Evolutionary conservation across 2,329 filamentous ascomycete species (phyloP), one percentile per base, ranked within the genome.

Genomic region (Thelonectria rubi): DNA sequence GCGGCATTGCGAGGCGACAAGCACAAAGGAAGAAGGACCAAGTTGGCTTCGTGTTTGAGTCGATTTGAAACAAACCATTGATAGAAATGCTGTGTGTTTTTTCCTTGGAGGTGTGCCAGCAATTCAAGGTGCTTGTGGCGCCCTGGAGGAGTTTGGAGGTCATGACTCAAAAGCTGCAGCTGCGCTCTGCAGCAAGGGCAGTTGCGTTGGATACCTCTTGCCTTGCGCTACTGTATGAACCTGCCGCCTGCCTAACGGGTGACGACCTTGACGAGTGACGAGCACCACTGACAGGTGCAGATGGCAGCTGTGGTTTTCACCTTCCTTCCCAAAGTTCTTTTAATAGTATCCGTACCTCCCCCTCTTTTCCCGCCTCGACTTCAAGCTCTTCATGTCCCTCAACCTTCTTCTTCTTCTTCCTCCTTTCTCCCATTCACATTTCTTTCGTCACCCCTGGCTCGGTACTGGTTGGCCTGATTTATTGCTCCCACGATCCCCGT

Each of bases 401-500:
- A n/a, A n/a, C n/a, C 21, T 42, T 17, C 21, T 24, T 40, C 20
- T 48, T 17, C 26, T 17, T 24, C 34, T 49, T 37, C 37, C 30
- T 39, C 15, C 40, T 47, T 15, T 7, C 20, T 15, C 21, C 21
- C n/a, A 26, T 39, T 47, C 42, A 39, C 37, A 43, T 42, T 32
- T 20, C 17, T 14, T 3, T 47, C 40, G 10, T 12, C 30, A 34
- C 24, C 20, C 37, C 37, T 18, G 26, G 32, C 15, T 47, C 30
- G 30, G 40, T 39, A 58, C n/a, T n/a, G n/a, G 30, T 42, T 52
- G 26, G 48, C 42, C 42, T 46, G 42, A 12, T 21, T 46, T 42
- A 20, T 42, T 20, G n/a, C n/a, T 17, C 15, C n/a, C 14, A 43
- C 18, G 9, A 43, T 20, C 40, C 40, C 40, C 40, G 40, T 43